Base-by-base conservation (phyloP, 306 rosid genomes). In the Begonia loranthoides region DNA sequence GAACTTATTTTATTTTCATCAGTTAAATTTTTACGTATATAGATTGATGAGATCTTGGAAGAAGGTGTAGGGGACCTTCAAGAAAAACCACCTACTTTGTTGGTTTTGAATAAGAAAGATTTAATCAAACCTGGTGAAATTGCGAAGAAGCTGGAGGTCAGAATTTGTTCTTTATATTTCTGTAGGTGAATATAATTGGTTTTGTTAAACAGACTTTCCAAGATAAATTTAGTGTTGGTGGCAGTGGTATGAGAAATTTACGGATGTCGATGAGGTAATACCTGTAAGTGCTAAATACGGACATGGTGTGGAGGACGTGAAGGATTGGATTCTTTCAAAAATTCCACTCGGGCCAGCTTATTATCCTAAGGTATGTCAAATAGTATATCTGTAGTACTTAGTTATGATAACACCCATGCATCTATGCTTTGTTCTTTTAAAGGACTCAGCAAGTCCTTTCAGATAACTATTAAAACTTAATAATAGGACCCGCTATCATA, bases 241-340 rank as follows among this genome's bases (percentile, higher is more conserved):
- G 72, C 72, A 90, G 99, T 86, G 95, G 99, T 90, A 78, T 69
- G 87, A 87, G 58, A 90, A 86, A 71, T 82, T 78, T 57, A 80
- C 87, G 12, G 61, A 82, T 28, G 82, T 76, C 52, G 99, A 90
- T 55, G 99, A 86, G 74, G 87, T 90, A 55, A 90, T 90, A 68
- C 99, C 99, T 40, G 99, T 86, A 61, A 90, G 99, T 75, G 95
- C 99, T 59, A 90, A 86, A 71, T 79, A 66, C 58, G 95, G 99
- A 12, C 94, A 90, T 16, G 99, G 99, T 36, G 73, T 90, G 58
- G 94, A 86, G 59, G 95, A 90, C 49, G 81, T 90, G 62, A 86
- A 76, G 80, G 81, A 83, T 43, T 90, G 99, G 95, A 80, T 90
- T 66, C 73, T 86, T 59, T 86, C 94, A 53, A 86, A 90, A 74